phyloP scores from a whole-genome alignment of 2,329 filamentous ascomycete species.

The Hymenoscyphus scutula region DNA sequence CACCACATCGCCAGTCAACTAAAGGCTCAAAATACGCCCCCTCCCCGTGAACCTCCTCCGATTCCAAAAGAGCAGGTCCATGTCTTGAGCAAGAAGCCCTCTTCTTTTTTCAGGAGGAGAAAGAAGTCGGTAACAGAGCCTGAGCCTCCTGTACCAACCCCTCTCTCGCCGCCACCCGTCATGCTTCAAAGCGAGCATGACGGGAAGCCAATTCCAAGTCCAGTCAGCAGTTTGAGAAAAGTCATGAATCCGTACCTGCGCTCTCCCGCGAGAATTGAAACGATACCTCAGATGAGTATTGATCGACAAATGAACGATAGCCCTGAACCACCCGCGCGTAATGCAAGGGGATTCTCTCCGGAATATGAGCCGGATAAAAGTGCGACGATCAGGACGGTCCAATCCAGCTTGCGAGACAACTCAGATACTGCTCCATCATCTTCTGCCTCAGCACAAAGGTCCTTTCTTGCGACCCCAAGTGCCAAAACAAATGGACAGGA shows the following conservation, averaged over 20 bases:
- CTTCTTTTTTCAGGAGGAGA: slow-evolving; percentile 87
- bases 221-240: slow-evolving; percentile 76
- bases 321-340: slow-evolving; percentile 24
- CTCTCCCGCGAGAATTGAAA: slow-evolving; percentile 26
- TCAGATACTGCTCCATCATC: slow-evolving; percentile 19
- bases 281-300: slow-evolving; percentile 22
- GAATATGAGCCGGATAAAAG: slow-evolving; percentile 71
- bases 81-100: slow-evolving; percentile 79
- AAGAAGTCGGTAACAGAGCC: slow-evolving; percentile 83
- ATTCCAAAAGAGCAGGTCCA: slow-evolving; percentile 31
- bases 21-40: slow-evolving; percentile 40
- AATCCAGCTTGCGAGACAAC: slow-evolving; percentile 42
- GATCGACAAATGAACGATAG: slow-evolving; percentile 28
- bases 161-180: slow-evolving; percentile 43
- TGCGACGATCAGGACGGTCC: slow-evolving; percentile 67
- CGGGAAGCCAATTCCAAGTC: slow-evolving; percentile 45
- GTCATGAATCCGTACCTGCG: slow-evolving; percentile 82
- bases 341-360: slow-evolving; percentile 64
- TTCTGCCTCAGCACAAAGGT: slow-evolving; percentile 16
- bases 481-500: slow-evolving; percentile 17
- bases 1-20: slow-evolving; percentile 47
- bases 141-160: slow-evolving; percentile 54
- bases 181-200: slow-evolving; percentile 27
- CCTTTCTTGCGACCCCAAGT: slow-evolving; percentile 19
- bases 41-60: slow-evolving; percentile 32